phyloP scores from a whole-genome alignment of 768 basidiomycete genomes.

The Piloderma croceum region DNA sequence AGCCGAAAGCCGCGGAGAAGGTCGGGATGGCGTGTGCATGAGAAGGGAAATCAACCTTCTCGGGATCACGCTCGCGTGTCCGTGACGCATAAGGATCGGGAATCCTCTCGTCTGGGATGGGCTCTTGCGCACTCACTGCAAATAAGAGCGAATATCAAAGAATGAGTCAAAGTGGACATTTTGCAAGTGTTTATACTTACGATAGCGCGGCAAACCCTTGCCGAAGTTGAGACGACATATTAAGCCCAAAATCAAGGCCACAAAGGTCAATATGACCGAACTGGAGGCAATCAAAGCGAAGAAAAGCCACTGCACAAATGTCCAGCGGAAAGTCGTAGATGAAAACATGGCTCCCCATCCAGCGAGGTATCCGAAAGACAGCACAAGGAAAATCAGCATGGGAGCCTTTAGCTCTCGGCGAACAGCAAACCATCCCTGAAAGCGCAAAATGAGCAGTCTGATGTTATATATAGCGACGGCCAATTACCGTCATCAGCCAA shows the following conservation, averaged over 20 bases:
- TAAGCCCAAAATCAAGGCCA: conserved; percentile 56
- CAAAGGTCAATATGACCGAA: conserved; percentile 52
- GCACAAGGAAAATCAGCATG: conserved; percentile 58
- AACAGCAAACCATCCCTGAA: conserved; percentile 70
- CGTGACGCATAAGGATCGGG: conserved; percentile 20
- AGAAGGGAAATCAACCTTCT: conserved; percentile 63
- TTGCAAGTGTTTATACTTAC: conserved; percentile 38
- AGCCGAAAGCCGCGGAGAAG: conserved; percentile 37
- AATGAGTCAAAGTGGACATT: conserved; percentile 3
- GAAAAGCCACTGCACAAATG: conserved; percentile 68
- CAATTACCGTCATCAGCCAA: conserved; percentile 57
- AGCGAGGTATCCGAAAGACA: conserved; percentile 56
- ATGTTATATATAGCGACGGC: neutral
- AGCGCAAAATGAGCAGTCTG: neutral
- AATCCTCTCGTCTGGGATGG: conserved; percentile 38
- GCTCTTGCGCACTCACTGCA: conserved; percentile 52
- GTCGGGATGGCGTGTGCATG: conserved; percentile 49
- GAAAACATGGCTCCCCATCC: conserved; percentile 74
- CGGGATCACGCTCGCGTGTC: conserved; percentile 37
- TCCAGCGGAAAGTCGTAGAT: conserved; percentile 70
- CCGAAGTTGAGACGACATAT: conserved; percentile 72
- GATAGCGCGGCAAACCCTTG: conserved; percentile 61
- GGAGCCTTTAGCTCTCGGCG: conserved; percentile 56
- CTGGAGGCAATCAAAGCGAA: conserved; percentile 58
- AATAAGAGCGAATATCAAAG: conserved; percentile 9